Percentiles rank a stretch among this genome's conserved stretches.
These are phyloP conservation scores for Aspergillus unguis DNA, from an alignment of 2,329 filamentous ascomycete genomes.

Conservation along the genomic window DNA sequence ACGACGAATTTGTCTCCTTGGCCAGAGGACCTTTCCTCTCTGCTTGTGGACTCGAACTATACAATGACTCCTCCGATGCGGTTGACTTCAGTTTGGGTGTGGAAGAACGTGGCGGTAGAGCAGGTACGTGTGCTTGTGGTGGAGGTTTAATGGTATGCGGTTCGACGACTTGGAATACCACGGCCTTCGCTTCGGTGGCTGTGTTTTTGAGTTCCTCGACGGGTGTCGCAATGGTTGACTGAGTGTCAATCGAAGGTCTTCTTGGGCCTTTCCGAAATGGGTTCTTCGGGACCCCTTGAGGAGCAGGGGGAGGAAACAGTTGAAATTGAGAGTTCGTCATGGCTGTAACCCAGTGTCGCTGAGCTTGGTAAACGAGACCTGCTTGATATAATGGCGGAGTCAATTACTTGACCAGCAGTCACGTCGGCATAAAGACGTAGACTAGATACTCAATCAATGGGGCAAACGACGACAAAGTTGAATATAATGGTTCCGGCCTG, in stretches of 20 bases:
- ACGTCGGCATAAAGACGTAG: not conserved
- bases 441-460: not conserved
- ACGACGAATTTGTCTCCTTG: not conserved
- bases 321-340: constrained; percentile 37
- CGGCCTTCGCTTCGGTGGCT: constrained; percentile 31
- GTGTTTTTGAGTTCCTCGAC: constrained; percentile 32
- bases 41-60: constrained; percentile 7
- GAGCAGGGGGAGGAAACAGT: constrained; percentile 38
- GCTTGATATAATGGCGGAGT: not conserved
- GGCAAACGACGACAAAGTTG: not conserved
- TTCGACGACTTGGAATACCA: constrained; percentile 39
- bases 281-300: constrained; percentile 29
- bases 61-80: constrained; percentile 18
- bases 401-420: constrained; percentile 2
- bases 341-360: not conserved
- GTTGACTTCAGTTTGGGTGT: constrained; percentile 12
- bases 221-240: constrained; percentile 26
- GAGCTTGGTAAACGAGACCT: constrained; percentile 5
- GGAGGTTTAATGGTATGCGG: constrained; percentile 29
- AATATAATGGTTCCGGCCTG: not conserved
- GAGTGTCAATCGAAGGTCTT: constrained; percentile 21
- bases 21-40: not conserved
- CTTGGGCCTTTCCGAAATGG: constrained; percentile 31
- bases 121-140: constrained; percentile 19
- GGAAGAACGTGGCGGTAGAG: constrained; percentile 18